Evolutionary conservation across 2,329 filamentous ascomycete species (phyloP), one percentile per base, ranked within the genome.

Genomic region (Amylocarpus encephaloides): DNA sequence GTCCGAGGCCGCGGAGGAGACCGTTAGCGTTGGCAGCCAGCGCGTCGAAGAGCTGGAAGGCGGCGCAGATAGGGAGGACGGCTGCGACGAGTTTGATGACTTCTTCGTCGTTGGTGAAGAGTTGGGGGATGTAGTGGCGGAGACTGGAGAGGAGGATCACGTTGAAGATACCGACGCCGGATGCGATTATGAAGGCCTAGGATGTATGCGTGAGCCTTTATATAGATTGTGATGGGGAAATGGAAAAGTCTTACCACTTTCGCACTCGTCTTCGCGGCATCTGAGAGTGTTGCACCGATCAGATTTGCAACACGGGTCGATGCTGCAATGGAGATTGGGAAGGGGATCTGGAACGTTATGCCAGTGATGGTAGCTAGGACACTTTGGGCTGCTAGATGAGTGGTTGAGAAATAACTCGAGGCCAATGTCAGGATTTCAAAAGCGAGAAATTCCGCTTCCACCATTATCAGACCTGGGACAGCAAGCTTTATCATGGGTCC

Each of bases 401-500:
- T 83, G 1, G 87, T 82, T 13, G 86, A 87, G 51, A 96, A 83
- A 60, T 86, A 88, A 46, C 85, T 88, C 0, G 88, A 80, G 7
- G 83, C 82, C n/a, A 96, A 75, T 0, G 90, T 95, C 55, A 95
- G 74, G 43, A 95, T 82, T 67, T 97, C 92, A 66, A 97, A 97
- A 6, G 91, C 90, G 10, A 96, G 77, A 71, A 88, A 95, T 67
- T 97, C 92, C 5, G 92, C 90, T 66, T 94, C 83, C 1, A 97
- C 86, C 91, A 96, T 96, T 57, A 95, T 73, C 66, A 97, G 82
- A 1, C 92, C 92, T 0, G 92, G 91, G 11, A 96, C 72, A 0
- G 92, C 89, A 34, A 97, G 83, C 43, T 82, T 81, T 61, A 97
- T 80, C 92, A 95, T 94, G 7, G 85, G 84, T 1, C 75, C 62